Evolutionary conservation across 1,284 basidiomycete species (phyloP).

Genomic region (Volvariella volvacea): DNA sequence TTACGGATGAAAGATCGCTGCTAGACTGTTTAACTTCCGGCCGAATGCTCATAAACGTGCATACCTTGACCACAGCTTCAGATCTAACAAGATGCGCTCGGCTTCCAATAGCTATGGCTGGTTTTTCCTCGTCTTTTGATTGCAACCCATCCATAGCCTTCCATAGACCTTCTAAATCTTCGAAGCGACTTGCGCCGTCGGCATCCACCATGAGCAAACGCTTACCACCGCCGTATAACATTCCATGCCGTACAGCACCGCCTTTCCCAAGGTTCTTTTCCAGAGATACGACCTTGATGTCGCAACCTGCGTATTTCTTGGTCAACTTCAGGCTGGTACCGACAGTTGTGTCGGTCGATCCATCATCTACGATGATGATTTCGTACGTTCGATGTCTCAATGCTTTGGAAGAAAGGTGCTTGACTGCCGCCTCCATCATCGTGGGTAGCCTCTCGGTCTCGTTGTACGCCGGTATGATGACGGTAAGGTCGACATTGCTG

Average conservation of each 20-base stretch:
- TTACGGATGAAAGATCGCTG: slow-evolving; percentile 86
- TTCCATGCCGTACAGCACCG: slow-evolving; percentile 86
- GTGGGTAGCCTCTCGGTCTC: slow-evolving; percentile 72
- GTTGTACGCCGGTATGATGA: slow-evolving; percentile 90
- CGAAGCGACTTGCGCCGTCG: slow-evolving; percentile 85
- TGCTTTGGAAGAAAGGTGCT: slow-evolving; percentile 38
- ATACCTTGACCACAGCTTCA: slow-evolving; percentile 89
- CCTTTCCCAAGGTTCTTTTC: slow-evolving; percentile 86
- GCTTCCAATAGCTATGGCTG: slow-evolving; percentile 70
- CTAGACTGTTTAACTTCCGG: not conserved
- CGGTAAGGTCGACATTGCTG: slow-evolving; percentile 59
- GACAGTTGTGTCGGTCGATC: slow-evolving; percentile 73
- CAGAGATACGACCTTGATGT: slow-evolving; percentile 75
- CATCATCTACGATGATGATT: slow-evolving; percentile 87
- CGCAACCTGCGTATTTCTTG: slow-evolving; percentile 38
- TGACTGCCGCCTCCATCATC: slow-evolving; percentile 76
- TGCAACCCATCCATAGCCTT: slow-evolving; percentile 50
- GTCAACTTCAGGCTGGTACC: slow-evolving; percentile 62
- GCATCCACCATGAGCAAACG: slow-evolving; percentile 91
- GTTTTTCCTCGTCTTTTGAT: slow-evolving; percentile 12
- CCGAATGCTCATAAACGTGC: slow-evolving; percentile 12
- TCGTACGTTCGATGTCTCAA: slow-evolving; percentile 53
- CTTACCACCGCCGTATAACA: slow-evolving; percentile 73
- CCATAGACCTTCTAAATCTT: slow-evolving; percentile 74
- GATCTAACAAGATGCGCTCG: slow-evolving; percentile 88